A percentile compares a stretch with the other conserved stretches of the same genome.
These are phyloP conservation scores for Knufia fluminis DNA, from an alignment of 2,329 filamentous ascomycete genomes.

Conservation along the genomic window DNA sequence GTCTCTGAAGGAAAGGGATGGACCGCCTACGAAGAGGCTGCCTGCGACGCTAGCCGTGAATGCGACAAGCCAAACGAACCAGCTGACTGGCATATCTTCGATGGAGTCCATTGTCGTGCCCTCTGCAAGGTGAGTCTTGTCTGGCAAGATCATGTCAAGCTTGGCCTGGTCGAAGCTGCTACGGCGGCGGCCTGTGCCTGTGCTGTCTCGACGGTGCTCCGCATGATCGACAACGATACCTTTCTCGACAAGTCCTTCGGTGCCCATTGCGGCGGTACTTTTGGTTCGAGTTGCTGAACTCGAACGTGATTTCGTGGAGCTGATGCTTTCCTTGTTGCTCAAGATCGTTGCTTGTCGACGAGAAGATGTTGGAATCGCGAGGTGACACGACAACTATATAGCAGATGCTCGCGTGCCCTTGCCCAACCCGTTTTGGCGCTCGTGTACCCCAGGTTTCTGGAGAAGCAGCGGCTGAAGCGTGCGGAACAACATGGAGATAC, in stretches of 20 bases:
- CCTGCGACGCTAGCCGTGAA: constrained; percentile 28
- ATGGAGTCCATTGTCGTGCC: constrained; percentile 25
- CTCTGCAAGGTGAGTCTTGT: constrained; percentile 22
- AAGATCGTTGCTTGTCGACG: constrained; percentile 1
- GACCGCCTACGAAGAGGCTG: constrained; percentile 21
- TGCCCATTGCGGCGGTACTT: constrained; percentile 2
- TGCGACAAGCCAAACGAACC: constrained; percentile 32
- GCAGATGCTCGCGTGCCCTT: neutral
- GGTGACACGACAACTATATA: constrained; percentile 4
- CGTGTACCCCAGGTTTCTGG: constrained; percentile 4
- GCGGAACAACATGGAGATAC: neutral
- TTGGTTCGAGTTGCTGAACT: neutral
- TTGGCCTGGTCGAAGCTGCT: constrained; percentile 17
- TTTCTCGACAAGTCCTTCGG: constrained; percentile 1
- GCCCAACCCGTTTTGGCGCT: no score
- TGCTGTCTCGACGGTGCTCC: neutral
- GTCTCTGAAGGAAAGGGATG: neutral
- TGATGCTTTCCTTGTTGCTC: neutral
- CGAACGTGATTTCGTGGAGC: neutral
- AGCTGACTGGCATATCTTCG: constrained; percentile 32
- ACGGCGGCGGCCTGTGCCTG: neutral
- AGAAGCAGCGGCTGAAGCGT: neutral
- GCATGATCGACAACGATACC: neutral
- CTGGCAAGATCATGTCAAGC: constrained; percentile 21
- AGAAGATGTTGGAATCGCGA: neutral